Evolutionary conservation across 2,329 filamentous ascomycete species (phyloP).

Genomic region (Magnaporthiopsis rhizophila): DNA sequence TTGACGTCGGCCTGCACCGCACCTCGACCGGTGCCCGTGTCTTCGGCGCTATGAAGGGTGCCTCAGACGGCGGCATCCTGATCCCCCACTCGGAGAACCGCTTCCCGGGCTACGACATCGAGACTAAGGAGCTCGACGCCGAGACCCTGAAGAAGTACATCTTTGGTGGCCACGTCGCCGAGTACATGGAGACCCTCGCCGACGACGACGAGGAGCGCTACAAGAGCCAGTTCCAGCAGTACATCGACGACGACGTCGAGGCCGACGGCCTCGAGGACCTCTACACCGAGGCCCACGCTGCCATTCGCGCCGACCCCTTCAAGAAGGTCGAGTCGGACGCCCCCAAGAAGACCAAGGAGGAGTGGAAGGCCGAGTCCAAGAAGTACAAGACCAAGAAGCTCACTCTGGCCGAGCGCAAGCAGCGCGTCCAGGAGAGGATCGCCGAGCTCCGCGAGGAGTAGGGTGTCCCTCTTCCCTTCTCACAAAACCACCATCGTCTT

Average conservation of each 20-base stretch:
- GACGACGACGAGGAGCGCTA: slow-evolving; percentile 99
- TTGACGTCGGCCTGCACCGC: slow-evolving; percentile 94
- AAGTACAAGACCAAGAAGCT: slow-evolving; percentile 78
- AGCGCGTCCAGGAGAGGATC: slow-evolving; percentile 86
- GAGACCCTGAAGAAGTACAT: slow-evolving; percentile 99
- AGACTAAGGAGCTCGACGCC: slow-evolving; percentile 94
- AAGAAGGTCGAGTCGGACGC: slow-evolving; percentile 74
- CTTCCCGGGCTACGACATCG: slow-evolving; percentile 97
- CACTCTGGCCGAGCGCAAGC: slow-evolving; percentile 73
- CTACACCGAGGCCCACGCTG: slow-evolving; percentile 89
- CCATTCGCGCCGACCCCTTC: slow-evolving; percentile 95
- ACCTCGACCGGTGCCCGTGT: slow-evolving; percentile 98
- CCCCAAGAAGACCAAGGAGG: slow-evolving; percentile 92
- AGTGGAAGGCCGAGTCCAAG: slow-evolving; percentile 92
- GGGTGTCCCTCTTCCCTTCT: slow-evolving; percentile 14
- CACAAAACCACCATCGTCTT: slow-evolving; percentile 3
- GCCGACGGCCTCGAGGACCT: slow-evolving; percentile 95
- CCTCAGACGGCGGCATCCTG: slow-evolving; percentile 94
- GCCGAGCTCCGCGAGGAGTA: slow-evolving; percentile 60
- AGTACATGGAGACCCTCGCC: slow-evolving; percentile 99
- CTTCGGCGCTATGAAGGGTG: slow-evolving; percentile 99
- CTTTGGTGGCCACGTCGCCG: slow-evolving; percentile 93
- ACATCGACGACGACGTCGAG: slow-evolving; percentile 95
- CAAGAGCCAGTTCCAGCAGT: slow-evolving; percentile 96
- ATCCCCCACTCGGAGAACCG: slow-evolving; percentile 99